Evolutionary conservation across 345 rosid genomes (phyloP).

Genomic region (Laguncularia racemosa): DNA sequence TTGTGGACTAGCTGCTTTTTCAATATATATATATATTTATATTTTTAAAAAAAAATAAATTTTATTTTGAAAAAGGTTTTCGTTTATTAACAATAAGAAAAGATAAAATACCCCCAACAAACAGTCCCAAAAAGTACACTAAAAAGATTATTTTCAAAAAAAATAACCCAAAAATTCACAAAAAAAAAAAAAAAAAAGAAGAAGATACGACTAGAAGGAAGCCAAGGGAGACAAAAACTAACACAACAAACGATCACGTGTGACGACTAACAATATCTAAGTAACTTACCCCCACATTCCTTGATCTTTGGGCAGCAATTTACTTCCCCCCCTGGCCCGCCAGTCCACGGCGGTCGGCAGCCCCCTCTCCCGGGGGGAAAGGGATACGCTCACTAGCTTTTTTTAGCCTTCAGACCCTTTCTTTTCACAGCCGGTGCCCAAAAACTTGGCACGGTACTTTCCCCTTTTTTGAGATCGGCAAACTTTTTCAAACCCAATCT

Average conservation of each 20-base stretch:
- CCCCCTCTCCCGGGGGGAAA: constrained; percentile 27
- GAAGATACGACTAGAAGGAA: no score
- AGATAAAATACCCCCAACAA: neutral
- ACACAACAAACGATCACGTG: neutral
- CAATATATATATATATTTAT: no score
- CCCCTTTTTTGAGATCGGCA: constrained; percentile 75
- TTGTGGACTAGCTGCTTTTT: no score
- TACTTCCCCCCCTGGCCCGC: constrained; percentile 75
- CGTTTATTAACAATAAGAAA: neutral
- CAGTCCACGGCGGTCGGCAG: constrained; percentile 75
- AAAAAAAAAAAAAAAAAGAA: no score
- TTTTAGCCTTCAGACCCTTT: constrained; percentile 37
- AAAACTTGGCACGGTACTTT: constrained; percentile 52
- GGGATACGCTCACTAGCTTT: constrained; percentile 31
- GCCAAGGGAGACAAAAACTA: no score
- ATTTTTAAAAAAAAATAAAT: no score
- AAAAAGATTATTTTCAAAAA: no score
- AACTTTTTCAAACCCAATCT: constrained; percentile 65
- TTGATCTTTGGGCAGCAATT: constrained; percentile 69
- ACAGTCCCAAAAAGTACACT: no score
- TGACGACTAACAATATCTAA: neutral
- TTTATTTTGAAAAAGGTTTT: no score
- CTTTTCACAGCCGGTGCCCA: constrained; percentile 34
- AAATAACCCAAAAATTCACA: no score
- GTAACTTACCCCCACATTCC: constrained; percentile 65